Evolutionary conservation across 2,329 filamentous ascomycete genomes (phyloP).

Genomic region (Laburnicola sp.): DNA sequence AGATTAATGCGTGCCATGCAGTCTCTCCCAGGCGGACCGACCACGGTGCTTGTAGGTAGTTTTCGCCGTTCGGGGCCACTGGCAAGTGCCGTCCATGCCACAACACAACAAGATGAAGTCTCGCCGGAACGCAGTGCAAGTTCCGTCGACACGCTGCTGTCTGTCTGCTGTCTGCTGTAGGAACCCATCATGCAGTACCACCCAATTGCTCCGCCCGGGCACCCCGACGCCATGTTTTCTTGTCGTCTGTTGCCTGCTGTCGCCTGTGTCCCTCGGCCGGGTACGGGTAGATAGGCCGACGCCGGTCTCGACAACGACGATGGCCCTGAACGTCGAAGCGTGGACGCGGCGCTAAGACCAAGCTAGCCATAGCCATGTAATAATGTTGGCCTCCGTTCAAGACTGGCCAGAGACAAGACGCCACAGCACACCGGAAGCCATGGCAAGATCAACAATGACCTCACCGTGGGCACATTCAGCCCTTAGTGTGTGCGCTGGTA

Average conservation of each 20-base stretch:
- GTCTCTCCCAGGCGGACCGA: no score
- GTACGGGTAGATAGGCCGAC: background rate
- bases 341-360: background rate
- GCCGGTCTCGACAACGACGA: background rate
- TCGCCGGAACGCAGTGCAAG: background rate
- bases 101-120: background rate
- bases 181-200: constrained; percentile 1
- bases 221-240: constrained; percentile 15
- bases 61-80: background rate
- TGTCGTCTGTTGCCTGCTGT: constrained; percentile 8
- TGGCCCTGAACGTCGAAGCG: background rate
- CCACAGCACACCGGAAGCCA: no score
- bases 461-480: no score
- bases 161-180: constrained; percentile 2
- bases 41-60: constrained; percentile 6
- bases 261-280: background rate
- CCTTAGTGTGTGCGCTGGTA: no score
- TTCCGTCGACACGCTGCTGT: background rate
- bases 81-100: no score
- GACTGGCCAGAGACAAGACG: no score
- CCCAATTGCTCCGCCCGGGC: constrained; percentile 19
- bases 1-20: no score
- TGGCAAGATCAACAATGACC: no score
- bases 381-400: no score
- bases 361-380: background rate